Conservation (phyloP, 2,329 filamentous ascomycete genomes). For the Fusarium brevicatenulatum region DNA sequence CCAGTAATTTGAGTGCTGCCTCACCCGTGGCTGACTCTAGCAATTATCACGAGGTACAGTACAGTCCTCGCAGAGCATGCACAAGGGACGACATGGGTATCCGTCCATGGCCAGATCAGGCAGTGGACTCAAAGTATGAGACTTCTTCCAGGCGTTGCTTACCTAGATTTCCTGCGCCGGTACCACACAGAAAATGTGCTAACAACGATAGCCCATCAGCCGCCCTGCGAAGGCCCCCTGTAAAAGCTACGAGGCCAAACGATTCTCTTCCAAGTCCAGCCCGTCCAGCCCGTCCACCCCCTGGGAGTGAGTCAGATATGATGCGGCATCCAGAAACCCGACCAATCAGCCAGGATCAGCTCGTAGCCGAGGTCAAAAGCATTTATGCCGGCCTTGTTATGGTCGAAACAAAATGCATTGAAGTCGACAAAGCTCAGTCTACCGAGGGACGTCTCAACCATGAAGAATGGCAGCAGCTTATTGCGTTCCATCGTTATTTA, state of each 20-base stretch:
- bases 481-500: accelerated
- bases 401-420: background rate
- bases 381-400: background rate
- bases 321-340: background rate
- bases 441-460: accelerated
- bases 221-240: too few species aligned
- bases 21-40: background rate
- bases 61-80: background rate
- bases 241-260: too few species aligned
- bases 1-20: accelerated
- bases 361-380: background rate
- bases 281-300: too few species aligned
- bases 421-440: background rate
- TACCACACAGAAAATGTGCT: too few species aligned
- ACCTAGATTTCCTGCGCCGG: too few species aligned
- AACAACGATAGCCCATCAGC: too few species aligned
- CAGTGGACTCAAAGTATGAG: background rate
- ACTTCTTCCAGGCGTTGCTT: accelerated
- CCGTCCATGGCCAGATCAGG: background rate
- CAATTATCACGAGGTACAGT: background rate
- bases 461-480: background rate
- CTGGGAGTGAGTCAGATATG: too few species aligned
- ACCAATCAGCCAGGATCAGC: background rate
- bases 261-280: background rate
- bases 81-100: accelerated